Evolutionary conservation across 129 eudicot genomes (phyloP), one percentile per base, ranked within the genome.

Genomic region (Deinandra increscens): DNA sequence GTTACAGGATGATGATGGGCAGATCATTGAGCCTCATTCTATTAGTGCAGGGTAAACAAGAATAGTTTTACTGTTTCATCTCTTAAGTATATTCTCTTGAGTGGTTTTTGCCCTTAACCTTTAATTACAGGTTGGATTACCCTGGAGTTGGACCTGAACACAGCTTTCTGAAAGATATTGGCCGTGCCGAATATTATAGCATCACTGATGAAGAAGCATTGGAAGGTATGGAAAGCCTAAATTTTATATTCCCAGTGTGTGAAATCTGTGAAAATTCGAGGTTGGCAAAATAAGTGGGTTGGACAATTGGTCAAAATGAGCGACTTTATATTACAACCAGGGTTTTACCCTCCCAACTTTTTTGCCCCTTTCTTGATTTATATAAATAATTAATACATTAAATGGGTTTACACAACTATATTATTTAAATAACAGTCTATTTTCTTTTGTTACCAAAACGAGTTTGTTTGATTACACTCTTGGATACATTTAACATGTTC

Each of bases 61-160:
- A 23, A n/a, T 7, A 10, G 9, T 19, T 15, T 41, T 70, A 39
- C 39, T 53, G 9, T 7, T 3, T 14, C 29, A 12, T 7, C 13
- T 18, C 1, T 54, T 14, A 4, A 34, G 23, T 69, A 39, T 14
- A 22, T 38, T 37, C 1, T 2, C 7, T 38, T 42, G 26, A 13
- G 33, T 0, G 37, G 75, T 42, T 48, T 42, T 8, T 7, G 20
- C 38, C 5, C 8, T 75, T 0, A 15, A 36, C 0, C 38, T 43
- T 5, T 3, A 26, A 43, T n/a, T 70, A n/a, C 74, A 89, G 98
- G 43, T 72, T 93, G 80, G 98, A 93, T 66, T 89, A 87, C 58
- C 98, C 98, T n/a, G 98, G 95, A 67, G 98, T 93, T 72, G 95
- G 98, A 72, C 97, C 98, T 9, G 92, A 89, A 74, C 96, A 86